Percentiles rank a stretch among this genome's conserved stretches.
phyloP scores from a whole-genome alignment of 208 protist species.

The Phytomonas sp. region DNA sequence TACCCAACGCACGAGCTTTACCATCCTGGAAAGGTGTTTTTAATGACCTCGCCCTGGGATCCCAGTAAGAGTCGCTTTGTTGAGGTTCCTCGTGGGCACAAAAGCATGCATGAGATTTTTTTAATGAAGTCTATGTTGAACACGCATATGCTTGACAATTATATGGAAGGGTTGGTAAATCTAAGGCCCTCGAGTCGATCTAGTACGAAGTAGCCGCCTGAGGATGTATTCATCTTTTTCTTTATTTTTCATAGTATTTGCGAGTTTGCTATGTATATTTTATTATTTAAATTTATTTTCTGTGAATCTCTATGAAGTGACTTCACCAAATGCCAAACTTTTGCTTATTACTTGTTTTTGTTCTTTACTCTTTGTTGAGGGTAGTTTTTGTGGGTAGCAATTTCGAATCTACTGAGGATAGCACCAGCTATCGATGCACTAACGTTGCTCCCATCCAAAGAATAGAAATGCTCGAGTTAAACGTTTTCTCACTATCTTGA shows the following conservation, averaged over 20 bases:
- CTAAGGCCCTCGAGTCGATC: background rate
- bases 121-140: constrained; percentile 39
- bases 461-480: background rate
- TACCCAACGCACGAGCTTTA: constrained; percentile 44
- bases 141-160: constrained; percentile 37
- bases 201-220: background rate
- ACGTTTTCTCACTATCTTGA: background rate
- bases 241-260: constrained; percentile 5
- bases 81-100: constrained; percentile 42
- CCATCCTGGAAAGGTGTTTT: constrained; percentile 44
- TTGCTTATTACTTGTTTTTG: constrained; percentile 10
- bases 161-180: constrained; percentile 20
- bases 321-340: background rate
- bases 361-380: constrained; percentile 7
- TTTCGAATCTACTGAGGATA: background rate
- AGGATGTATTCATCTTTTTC: constrained; percentile 7
- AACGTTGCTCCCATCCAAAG: background rate
- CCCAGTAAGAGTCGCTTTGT: constrained; percentile 32
- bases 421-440: background rate
- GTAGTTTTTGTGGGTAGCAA: background rate
- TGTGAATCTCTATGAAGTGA: background rate
- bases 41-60: constrained; percentile 43
- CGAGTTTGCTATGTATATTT: constrained; percentile 7
- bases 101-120: constrained; percentile 45
- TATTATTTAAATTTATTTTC: constrained; percentile 4